These are phyloP conservation scores for Plasmopara viticola DNA, from an alignment of 352 stramenopile genomes.

Conservation along the genomic window DNA sequence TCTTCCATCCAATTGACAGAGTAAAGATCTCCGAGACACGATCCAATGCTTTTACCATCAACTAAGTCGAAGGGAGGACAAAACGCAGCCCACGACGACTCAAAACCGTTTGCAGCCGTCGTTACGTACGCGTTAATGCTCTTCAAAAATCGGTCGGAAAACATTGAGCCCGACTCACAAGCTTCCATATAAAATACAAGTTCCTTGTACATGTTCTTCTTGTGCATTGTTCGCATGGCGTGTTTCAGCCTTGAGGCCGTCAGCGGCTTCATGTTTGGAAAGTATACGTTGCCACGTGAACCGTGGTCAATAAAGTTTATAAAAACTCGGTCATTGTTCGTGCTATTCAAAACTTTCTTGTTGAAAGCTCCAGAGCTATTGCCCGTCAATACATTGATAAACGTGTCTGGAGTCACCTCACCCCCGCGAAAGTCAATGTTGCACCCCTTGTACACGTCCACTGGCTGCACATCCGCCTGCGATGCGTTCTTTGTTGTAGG, in stretches of 20 bases:
- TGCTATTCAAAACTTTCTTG: slow-evolving; percentile 84
- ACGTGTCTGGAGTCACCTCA: slow-evolving; percentile 84
- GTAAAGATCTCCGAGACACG: slow-evolving; percentile 86
- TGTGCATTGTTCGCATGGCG: slow-evolving; percentile 76
- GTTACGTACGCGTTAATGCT: slow-evolving; percentile 86
- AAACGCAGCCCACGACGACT: slow-evolving; percentile 88
- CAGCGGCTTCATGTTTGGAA: slow-evolving; percentile 69
- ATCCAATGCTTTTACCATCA: slow-evolving; percentile 58
- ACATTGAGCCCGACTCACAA: slow-evolving; percentile 90
- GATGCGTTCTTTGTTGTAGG: slow-evolving; percentile 38
- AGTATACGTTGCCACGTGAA: slow-evolving; percentile 75
- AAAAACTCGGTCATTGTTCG: slow-evolving; percentile 83
- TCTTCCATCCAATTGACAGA: slow-evolving; percentile 91
- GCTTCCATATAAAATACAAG: slow-evolving; percentile 90
- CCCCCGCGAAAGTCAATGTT: slow-evolving; percentile 64
- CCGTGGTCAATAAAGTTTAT: slow-evolving; percentile 92
- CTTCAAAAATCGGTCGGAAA: slow-evolving; percentile 60
- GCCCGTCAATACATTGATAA: slow-evolving; percentile 82
- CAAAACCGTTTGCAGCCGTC: slow-evolving; percentile 81
- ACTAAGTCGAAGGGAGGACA: slow-evolving; percentile 78
- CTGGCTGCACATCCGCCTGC: slow-evolving; percentile 22
- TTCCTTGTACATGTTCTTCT: slow-evolving; percentile 85
- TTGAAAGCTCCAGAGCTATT: slow-evolving; percentile 49
- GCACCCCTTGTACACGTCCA: slow-evolving; percentile 87
- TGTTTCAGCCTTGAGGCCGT: slow-evolving; percentile 56